Evolutionary conservation across 1,284 basidiomycete genomes (phyloP).

Genomic region (Agroathelia rolfsii): DNA sequence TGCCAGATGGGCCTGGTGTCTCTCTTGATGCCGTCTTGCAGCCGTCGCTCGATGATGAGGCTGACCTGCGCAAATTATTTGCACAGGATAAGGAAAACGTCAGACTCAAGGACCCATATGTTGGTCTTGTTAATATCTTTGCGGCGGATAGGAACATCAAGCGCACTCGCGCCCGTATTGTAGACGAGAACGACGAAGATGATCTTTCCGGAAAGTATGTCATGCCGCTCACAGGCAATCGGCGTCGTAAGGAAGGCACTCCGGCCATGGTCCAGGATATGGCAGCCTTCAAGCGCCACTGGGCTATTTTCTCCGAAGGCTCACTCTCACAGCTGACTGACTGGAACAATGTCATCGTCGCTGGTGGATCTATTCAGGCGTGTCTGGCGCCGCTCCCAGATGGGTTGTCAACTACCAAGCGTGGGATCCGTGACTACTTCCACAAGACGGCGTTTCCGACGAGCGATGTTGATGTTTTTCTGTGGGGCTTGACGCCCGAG

Average conservation of each 20-base stretch:
- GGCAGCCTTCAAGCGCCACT: constrained; percentile 50
- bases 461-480: constrained; percentile 53
- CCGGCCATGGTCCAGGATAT: constrained; percentile 35
- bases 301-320: constrained; percentile 47
- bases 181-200: constrained; percentile 25
- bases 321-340: constrained; percentile 44
- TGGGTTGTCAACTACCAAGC: constrained; percentile 36
- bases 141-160: constrained; percentile 34
- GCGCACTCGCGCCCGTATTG: constrained; percentile 32
- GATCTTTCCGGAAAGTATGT: constrained; percentile 32
- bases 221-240: constrained; percentile 29
- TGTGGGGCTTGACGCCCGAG: constrained; percentile 45
- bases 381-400: constrained; percentile 41
- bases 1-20: constrained; percentile 28
- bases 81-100: constrained; percentile 37
- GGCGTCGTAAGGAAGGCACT: constrained; percentile 31
- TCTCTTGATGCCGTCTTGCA: constrained; percentile 34
- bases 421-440: constrained; percentile 43
- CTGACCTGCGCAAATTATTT: constrained; percentile 40
- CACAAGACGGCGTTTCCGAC: constrained; percentile 43
- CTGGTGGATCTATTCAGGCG: constrained; percentile 48
- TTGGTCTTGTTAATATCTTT: constrained; percentile 50
- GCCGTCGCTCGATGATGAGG: constrained; percentile 43
- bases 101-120: constrained; percentile 34
- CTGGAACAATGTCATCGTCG: constrained; percentile 52